Conservation (phyloP, 1,284 basidiomycete genomes). For the Fistulina hepatica region DNA sequence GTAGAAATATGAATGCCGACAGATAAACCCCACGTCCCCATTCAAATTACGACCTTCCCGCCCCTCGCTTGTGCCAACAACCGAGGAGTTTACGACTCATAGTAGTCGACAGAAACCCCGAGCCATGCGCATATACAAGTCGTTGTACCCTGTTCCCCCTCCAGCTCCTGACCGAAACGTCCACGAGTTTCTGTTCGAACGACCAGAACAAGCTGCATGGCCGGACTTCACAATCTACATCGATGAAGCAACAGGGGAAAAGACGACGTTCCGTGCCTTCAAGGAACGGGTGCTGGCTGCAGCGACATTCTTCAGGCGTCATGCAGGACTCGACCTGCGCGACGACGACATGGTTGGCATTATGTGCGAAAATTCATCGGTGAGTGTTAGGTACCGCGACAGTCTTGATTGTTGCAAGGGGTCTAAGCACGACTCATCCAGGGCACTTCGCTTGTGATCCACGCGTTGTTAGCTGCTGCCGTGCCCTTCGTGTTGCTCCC, state of each 20-base stretch:
- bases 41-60: too few species aligned
- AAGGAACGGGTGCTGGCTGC: conserved; percentile 39
- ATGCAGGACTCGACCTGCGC: conserved; percentile 48
- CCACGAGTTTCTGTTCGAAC: conserved; percentile 44
- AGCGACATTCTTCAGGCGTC: conserved; percentile 43
- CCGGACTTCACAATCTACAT: conserved; percentile 47
- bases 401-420: neutral
- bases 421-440: neutral
- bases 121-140: conserved; percentile 17
- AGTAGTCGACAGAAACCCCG: too few species aligned
- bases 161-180: conserved; percentile 38
- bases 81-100: too few species aligned
- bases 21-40: too few species aligned
- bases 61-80: too few species aligned
- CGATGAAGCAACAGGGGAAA: conserved; percentile 41
- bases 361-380: conserved; percentile 57
- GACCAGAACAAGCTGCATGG: conserved; percentile 40
- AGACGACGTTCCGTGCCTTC: conserved; percentile 37
- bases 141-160: conserved; percentile 30
- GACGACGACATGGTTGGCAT: conserved; percentile 46
- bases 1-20: too few species aligned
- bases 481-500: conserved; percentile 56
- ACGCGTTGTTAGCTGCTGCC: conserved; percentile 44
- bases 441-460: conserved; percentile 56
- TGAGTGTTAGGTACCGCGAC: conserved; percentile 24